Evolutionary conservation across 1,284 basidiomycete species (phyloP), one percentile per base, ranked within the genome.

Genomic region (Gymnopus androsaceus): DNA sequence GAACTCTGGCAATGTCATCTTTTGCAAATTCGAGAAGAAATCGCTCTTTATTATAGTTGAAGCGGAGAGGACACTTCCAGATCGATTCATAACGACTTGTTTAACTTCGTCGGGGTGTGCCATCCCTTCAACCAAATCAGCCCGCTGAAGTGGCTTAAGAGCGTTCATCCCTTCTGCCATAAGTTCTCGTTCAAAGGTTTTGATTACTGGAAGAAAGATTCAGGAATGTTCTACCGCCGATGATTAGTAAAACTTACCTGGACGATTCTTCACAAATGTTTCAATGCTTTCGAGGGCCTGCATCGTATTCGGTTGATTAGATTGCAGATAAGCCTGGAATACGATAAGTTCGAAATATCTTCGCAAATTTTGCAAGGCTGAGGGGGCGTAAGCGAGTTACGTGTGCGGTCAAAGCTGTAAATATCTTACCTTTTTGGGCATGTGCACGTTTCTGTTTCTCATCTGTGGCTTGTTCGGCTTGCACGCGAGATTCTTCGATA

Each of bases 31-130:
- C 1, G 86, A 87, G 81, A 98, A 98, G 76, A 98, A 95, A 72
- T 98, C 95, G 55, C 92, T 95, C 76, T 99, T 99, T 67, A 99
- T 79, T 66, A 99, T 98, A 1, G 95, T 96, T 12, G 89, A 94
- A 0, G 92, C 90, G 3, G 94, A 96, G 1, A 99, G 74, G 58
- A 99, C 92, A 56, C 81, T 87, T 5, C 97, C 97, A 4, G 83
- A 83, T 49, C 97, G 85, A 64, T 90, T 91, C 25, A 86, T 81
- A 14, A 99, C 95, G 12, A 95, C 82, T 57, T 87, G 80, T 11
- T 86, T 84, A 31, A 93, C 93, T 71, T 97, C 95, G 65, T 96
- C 95, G 1, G 91, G 90, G 59, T 92, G 82, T 7, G 94, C 94
- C 65, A 92, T 82, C 15, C 88, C 88, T 56, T 90, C 84, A 11